Conservation (phyloP, 2,329 filamentous ascomycete species). For the Ophiostoma australiae region DNA sequence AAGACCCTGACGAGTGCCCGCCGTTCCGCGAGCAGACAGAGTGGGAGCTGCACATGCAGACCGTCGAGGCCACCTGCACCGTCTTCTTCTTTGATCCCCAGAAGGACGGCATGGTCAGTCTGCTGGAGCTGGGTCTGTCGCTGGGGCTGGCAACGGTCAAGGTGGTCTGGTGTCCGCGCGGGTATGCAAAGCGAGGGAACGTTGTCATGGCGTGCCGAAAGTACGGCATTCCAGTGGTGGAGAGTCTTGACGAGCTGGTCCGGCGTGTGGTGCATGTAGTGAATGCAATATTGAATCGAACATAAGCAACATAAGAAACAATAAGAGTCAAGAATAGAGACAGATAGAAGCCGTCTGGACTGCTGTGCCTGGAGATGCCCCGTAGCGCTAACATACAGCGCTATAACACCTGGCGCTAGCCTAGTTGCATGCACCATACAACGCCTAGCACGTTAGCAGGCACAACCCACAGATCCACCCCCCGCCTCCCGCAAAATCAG, state of each 20-base stretch:
- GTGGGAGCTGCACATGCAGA: constrained; percentile 56
- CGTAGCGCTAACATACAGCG: background rate
- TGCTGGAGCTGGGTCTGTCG: constrained; percentile 57
- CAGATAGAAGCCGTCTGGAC: background rate
- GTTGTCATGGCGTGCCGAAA: constrained; percentile 53
- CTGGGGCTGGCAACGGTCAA: constrained; percentile 34
- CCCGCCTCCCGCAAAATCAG: constrained; percentile 16
- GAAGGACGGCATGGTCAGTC: constrained; percentile 51
- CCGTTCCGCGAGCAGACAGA: constrained; percentile 51
- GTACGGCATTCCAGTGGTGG: constrained; percentile 43
- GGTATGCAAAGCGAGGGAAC: constrained; percentile 57
- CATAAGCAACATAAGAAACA: too few species aligned
- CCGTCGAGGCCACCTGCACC: constrained; percentile 49
- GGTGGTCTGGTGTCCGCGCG: constrained; percentile 49
- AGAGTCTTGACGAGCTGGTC: constrained; percentile 39
- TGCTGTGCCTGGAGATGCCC: background rate
- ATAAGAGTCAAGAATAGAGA: background rate
- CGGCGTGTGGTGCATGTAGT: constrained; percentile 2
- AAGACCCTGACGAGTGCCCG: constrained; percentile 41
- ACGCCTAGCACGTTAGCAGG: background rate
- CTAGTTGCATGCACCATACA: background rate
- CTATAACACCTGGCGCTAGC: background rate
- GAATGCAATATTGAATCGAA: background rate
- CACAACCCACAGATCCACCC: background rate
- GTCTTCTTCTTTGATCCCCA: constrained; percentile 52